Percentiles rank a stretch among this genome's conserved stretches.
These are phyloP conservation scores for Scheffersomyces amazonensis DNA, from an alignment of 805 yeast species.

Conservation along the genomic window DNA sequence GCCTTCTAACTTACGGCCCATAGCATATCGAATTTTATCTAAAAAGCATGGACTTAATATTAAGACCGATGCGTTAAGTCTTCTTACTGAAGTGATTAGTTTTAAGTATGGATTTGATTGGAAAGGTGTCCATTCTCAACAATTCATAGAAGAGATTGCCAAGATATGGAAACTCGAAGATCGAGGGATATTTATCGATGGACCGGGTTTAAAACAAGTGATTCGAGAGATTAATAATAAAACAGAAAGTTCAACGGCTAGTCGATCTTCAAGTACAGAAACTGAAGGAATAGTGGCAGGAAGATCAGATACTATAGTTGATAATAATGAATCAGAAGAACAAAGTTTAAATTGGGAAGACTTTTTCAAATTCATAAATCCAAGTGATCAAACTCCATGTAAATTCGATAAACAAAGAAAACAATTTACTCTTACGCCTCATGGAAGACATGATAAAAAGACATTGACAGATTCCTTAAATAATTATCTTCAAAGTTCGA, in stretches of 20 bases:
- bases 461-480: conserved; percentile 8
- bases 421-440: conserved; percentile 48
- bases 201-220: conserved; percentile 61
- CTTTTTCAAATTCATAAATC: conserved; percentile 64
- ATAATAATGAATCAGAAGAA: conserved; percentile 13
- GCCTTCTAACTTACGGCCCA: conserved; percentile 82
- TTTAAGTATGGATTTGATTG: conserved; percentile 80
- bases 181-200: conserved; percentile 81
- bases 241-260: conserved; percentile 2
- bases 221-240: conserved; percentile 49
- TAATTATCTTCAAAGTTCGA: conserved; percentile 16
- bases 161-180: conserved; percentile 85
- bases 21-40: conserved; percentile 86
- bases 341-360: conserved; percentile 62
- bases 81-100: conserved; percentile 75
- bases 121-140: conserved; percentile 65
- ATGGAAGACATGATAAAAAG: not conserved
- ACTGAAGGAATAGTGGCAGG: conserved; percentile 12
- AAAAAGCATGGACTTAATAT: conserved; percentile 91
- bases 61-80: conserved; percentile 77
- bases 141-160: conserved; percentile 74
- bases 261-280: not conserved
- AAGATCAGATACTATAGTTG: conserved; percentile 22
- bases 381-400: conserved; percentile 62
- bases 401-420: conserved; percentile 59